Base-by-base conservation (phyloP, 257 asterid species). In the Fraxinus pennsylvanica region DNA sequence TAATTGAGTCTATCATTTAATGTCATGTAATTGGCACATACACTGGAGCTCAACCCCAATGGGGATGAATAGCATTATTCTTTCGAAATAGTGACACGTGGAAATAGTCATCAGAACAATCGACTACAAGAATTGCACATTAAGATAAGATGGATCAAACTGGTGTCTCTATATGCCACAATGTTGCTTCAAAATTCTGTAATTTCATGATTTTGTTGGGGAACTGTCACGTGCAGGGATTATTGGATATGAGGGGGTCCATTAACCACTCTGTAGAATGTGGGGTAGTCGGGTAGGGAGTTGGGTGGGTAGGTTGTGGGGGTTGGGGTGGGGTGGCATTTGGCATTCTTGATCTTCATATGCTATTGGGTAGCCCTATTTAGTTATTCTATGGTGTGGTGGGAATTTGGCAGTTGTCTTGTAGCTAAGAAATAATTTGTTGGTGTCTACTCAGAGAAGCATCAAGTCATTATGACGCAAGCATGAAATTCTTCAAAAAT, bases 141-240 rank as follows among this genome's bases (percentile, higher is more conserved):
- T 22, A 78, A 75, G 77, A 81, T 77, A 78, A 43, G 85, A 82
- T 78, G 76, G 5, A 63, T 63, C 5, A 63, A 63, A 63, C n/a
- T 27, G 69, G 30, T 10, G 36, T 63, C 8, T 27, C 69, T 54
- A 54, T 57, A 7, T n/a, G 29, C 9, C 66, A 57, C 27, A n/a
- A 22, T 63, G 35, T 63, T 63, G 69, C 36, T 63, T 63, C 69
- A 27, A 63, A 25, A 22, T 27, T 63, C 69, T 63, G 36, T 63
- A 63, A 63, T 63, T 27, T 63, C 69, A 63, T 63, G 19, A 63
- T 63, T 63, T 63, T 25, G 69, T 63, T 27, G 69, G 69, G 35
- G 66, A n/a, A 79, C 82, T 76, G 83, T 77, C 92, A 90, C 91
- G 89, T 90, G 94, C 83, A 77, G 78, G 71, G 82, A 81, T 82